Evolutionary conservation across 73 alveolate species (phyloP).

Genomic region (Loxodes magnus): DNA sequence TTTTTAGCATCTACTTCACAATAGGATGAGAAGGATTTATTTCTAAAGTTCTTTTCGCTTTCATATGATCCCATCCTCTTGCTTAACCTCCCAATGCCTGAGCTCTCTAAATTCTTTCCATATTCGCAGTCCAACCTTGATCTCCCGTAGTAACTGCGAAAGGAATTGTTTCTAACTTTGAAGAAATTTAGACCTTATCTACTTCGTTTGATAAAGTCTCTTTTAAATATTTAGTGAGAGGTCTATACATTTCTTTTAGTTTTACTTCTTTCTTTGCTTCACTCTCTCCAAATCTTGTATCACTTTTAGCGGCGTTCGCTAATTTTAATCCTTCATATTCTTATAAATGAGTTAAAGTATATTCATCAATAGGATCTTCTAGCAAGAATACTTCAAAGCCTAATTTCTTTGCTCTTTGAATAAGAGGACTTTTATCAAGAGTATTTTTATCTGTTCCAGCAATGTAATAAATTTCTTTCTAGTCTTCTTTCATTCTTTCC

Average conservation of each 20-base stretch:
- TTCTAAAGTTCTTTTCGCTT: conserved; percentile 88
- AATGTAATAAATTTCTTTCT: conserved; percentile 91
- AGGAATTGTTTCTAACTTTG: conserved; percentile 84
- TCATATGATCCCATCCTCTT: conserved; percentile 52
- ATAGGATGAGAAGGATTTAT: conserved; percentile 94
- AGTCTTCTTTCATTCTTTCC: conserved; percentile 90
- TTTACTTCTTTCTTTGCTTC: conserved; percentile 80
- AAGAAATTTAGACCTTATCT: conserved; percentile 72
- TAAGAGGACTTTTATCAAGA: conserved; percentile 82
- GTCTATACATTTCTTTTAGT: conserved; percentile 85
- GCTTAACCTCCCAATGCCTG: conserved; percentile 90
- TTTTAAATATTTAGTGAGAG: conserved; percentile 91
- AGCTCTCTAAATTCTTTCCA: conserved; percentile 96
- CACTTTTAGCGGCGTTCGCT: conserved; percentile 89
- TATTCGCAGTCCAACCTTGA: conserved; percentile 88
- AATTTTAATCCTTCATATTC: conserved; percentile 90
- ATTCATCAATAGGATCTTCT: conserved; percentile 97
- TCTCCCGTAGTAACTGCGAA: conserved; percentile 77
- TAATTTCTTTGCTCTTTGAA: conserved; percentile 77
- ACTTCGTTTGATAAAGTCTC: conserved; percentile 68
- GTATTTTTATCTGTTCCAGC: conserved; percentile 96
- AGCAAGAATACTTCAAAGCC: conserved; percentile 90
- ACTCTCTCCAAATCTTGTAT: conserved; percentile 70
- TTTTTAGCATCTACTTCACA: conserved; percentile 61
- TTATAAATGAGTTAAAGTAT: conserved; percentile 78